Base-by-base conservation (phyloP, 2,329 filamentous ascomycete genomes). In the Stemphylium beticola region DNA sequence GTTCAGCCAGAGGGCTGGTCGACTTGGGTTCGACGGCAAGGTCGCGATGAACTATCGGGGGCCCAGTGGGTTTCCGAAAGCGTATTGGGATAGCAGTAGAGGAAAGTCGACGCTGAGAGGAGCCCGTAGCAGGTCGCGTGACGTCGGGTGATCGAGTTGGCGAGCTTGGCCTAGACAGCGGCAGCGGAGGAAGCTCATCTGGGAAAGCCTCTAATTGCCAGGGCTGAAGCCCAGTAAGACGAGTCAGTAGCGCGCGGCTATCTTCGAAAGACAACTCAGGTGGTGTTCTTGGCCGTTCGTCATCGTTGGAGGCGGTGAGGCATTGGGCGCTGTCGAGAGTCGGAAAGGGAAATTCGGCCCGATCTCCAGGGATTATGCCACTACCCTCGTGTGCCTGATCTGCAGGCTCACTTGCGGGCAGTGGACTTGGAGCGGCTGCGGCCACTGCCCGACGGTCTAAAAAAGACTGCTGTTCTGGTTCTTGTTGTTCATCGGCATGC, bases 391-490 rank as follows among this genome's bases (percentile, higher is more conserved):
- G 60, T 40, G 58, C 55, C 57, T 63, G 49, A 63, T 62, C 57
- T 47, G 52, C 65, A 60, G 62, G 50, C 68, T 74, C 72, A 71
- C 58, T 71, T 72, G 59, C 74, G 76, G 77, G 77, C 76, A 74
- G 73, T 76, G 80, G 80, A 77, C 67, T 68, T 64, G 61, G 59
- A 64, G 59, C 58, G 55, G 61, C 58, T 64, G 59, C 67, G 62
- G 82, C 82, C 83, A 85, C 84, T 82, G 82, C 83, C 83, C 83
- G 79, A 77, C 79, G 78, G 71, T 74, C 84, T 87, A 87, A 86
- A 86, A 87, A 87, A 86, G 84, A 82, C 77, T 81, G 71, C 57
- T 68, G 75, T 70, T 69, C 77, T 72, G 76, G 68, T 44, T 62
- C 53, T 57, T 64, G 60, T 60, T 64, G 63, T 60, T 66, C 62